phyloP scores from a whole-genome alignment of 345 rosid species.

The Hibiscus syriacus region DNA sequence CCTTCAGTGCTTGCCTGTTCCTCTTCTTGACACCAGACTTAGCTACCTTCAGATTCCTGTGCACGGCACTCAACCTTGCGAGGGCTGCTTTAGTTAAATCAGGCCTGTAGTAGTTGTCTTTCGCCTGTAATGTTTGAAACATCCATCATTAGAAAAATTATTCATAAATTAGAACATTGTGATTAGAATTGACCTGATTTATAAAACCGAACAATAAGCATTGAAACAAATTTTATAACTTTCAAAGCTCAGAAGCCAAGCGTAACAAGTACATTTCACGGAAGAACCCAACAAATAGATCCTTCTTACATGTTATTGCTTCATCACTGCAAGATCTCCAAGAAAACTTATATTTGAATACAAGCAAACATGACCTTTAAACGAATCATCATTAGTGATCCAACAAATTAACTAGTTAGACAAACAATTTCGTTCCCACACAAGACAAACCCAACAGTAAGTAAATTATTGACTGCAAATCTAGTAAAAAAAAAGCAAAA shows the following conservation, averaged over 20 bases:
- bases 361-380: not conserved
- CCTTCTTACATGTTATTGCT: conserved; percentile 43
- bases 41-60: conserved; percentile 72
- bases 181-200: not conserved
- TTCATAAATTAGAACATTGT: not conserved
- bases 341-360: not conserved
- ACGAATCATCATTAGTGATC: not conserved
- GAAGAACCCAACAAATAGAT: too few relatives aligned
- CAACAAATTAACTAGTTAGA: not conserved
- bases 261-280: too few relatives aligned
- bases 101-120: conserved; percentile 78
- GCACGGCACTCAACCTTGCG: conserved; percentile 74
- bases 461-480: too few relatives aligned
- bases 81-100: conserved; percentile 85
- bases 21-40: conserved; percentile 90
- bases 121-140: conserved; percentile 37
- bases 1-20: conserved; percentile 63
- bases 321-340: conserved; percentile 34
- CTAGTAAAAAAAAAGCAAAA: too few relatives aligned
- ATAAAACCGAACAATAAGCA: too few relatives aligned
- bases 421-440: not conserved
- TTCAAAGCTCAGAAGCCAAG: too few relatives aligned
- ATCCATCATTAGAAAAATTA: not conserved
- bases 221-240: not conserved
- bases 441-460: not conserved